A percentile compares a stretch with the other conserved stretches of the same genome.
phyloP scores from a whole-genome alignment of 2,329 filamentous ascomycete species.

The Microcyclospora tardicrescens region DNA sequence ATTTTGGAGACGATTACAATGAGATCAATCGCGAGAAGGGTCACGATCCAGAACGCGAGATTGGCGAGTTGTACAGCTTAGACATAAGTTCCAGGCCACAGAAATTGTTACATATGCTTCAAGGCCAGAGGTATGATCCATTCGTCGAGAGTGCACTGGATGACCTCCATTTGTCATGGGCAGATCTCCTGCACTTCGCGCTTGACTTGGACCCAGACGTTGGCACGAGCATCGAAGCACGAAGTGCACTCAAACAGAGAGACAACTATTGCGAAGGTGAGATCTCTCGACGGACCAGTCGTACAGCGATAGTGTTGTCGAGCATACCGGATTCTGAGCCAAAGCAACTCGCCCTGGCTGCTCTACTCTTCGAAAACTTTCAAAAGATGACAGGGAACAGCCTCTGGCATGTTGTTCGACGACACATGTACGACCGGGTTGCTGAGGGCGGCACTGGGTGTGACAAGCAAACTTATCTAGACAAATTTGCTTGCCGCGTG shows the following conservation, averaged over 20 bases:
- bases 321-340: slow-evolving; percentile 17
- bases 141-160: slow-evolving; percentile 24
- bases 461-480: slow-evolving; percentile 1
- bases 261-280: slow-evolving; percentile 21
- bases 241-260: slow-evolving; percentile 7
- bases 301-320: slow-evolving; percentile 22
- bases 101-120: slow-evolving; percentile 23
- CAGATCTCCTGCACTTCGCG: slow-evolving; percentile 27
- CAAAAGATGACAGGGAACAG: slow-evolving; percentile 23
- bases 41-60: background rate
- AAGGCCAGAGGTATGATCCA: slow-evolving; percentile 23
- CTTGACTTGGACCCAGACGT: slow-evolving; percentile 20
- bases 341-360: slow-evolving; percentile 19
- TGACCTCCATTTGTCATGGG: slow-evolving; percentile 24
- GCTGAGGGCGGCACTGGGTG: slow-evolving; percentile 1
- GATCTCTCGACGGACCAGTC: slow-evolving; percentile 17
- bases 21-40: slow-evolving; percentile 17
- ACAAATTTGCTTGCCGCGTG: slow-evolving; percentile 16
- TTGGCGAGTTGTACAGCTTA: slow-evolving; percentile 15
- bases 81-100: slow-evolving; percentile 17
- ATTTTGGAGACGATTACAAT: slow-evolving; percentile 25
- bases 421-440: slow-evolving; percentile 11
- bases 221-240: slow-evolving; percentile 9
- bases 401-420: slow-evolving; percentile 29
- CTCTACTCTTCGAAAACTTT: slow-evolving; percentile 26